Base-by-base conservation (phyloP, 1,139 yeast genomes). In the Diutina catenulata region DNA sequence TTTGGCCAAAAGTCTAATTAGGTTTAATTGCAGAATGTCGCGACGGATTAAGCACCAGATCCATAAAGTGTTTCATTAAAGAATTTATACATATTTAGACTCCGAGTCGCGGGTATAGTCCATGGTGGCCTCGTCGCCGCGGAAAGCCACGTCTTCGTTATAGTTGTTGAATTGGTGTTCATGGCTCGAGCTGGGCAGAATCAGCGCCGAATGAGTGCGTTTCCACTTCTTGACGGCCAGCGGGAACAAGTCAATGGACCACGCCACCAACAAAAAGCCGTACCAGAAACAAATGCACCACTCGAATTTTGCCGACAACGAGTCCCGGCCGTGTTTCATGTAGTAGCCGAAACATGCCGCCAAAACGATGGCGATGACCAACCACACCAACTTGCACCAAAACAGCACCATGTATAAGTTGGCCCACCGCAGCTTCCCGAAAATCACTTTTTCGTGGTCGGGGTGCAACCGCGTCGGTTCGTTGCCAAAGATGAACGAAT, bases 271-370 rank as follows among this genome's bases (percentile, higher is more conserved):
- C 44, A 82, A 65, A 28, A 80, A 52, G 8, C 94, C 93, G 52
- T 83, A 87, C 76, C 84, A 80, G 59, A 79, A 88, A 6, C 88
- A 78, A 36, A 87, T 59, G 7, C 75, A 52, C 96, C 97, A 88
- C 56, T 88, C 97, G 54, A 81, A 77, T 13, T 62, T 60, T 1
- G 82, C 83, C 19, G 76, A 68, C 39, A 68, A 59, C 13, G 65
- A 57, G 28, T 65, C 58, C 9, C 60, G 42, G 29, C 61, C 67
- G 1, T 41, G 39, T 8, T 52, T 47, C 68, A 66, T 59, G 40
- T 62, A 57, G 2, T 58, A 69, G 11, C 76, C 91, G 49, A 86
- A 88, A 32, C 74, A 67, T 23, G 80, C 60, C 4, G 93, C 95
- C 53, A 84, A 68, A 0, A 63, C 74, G 20, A 80, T 62, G 2